Evolutionary conservation across 2,329 filamentous ascomycete species (phyloP).

Genomic region (Colletotrichum australisinense): DNA sequence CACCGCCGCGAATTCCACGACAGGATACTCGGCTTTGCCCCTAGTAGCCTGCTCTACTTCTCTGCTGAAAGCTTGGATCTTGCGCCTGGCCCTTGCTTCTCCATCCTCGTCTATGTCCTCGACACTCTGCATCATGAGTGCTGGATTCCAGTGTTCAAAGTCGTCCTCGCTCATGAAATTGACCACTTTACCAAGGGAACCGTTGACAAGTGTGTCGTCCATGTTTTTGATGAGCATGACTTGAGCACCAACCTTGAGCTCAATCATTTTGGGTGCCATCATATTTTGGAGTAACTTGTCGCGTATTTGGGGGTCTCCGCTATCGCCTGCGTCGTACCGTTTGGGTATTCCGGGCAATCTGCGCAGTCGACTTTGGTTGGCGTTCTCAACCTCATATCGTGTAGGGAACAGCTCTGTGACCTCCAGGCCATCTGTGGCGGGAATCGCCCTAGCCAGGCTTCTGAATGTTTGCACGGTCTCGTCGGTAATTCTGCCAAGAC

Average conservation of each 20-base stretch:
- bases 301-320: conserved; percentile 76
- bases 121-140: conserved; percentile 52
- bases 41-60: conserved; percentile 54
- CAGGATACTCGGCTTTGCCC: conserved; percentile 71
- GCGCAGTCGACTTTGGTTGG: conserved; percentile 81
- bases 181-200: conserved; percentile 87
- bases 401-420: conserved; percentile 96
- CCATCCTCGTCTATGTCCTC: conserved; percentile 49
- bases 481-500: conserved; percentile 83
- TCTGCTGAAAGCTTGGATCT: conserved; percentile 63
- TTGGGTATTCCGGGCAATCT: conserved; percentile 76
- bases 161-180: conserved; percentile 73
- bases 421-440: conserved; percentile 78
- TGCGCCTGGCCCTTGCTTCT: conserved; percentile 63
- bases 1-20: conserved; percentile 84
- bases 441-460: conserved; percentile 75
- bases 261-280: conserved; percentile 87
- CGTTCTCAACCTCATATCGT: conserved; percentile 86
- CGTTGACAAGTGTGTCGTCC: conserved; percentile 93
- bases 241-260: conserved; percentile 90
- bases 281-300: conserved; percentile 87
- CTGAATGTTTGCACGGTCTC: conserved; percentile 82
- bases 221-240: conserved; percentile 99
- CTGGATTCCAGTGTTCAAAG: conserved; percentile 47
- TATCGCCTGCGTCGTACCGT: conserved; percentile 80